These are phyloP conservation scores for Cryphonectria parasitica DNA, from an alignment of 2,329 filamentous ascomycete genomes.

Conservation along the genomic window DNA sequence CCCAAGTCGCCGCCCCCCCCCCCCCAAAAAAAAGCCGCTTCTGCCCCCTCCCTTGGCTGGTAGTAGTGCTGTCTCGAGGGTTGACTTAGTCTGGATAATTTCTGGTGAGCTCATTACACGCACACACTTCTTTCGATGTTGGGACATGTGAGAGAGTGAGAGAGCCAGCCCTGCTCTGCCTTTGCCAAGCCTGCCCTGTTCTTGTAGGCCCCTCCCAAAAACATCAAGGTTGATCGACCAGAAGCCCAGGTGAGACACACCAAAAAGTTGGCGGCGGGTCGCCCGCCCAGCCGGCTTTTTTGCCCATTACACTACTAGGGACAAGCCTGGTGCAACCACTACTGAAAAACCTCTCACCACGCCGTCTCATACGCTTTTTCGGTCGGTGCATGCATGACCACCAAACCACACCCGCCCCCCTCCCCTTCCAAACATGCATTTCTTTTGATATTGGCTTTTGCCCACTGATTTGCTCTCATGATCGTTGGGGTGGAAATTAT, in stretches of 20 bases:
- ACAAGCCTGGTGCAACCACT: background rate
- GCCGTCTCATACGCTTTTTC: background rate
- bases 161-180: too few species aligned
- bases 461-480: background rate
- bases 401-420: too few species aligned
- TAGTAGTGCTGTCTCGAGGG: background rate
- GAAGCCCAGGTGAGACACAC: background rate
- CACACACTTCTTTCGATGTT: too few species aligned
- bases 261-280: background rate
- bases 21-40: too few species aligned
- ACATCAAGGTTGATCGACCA: background rate
- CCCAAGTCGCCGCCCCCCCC: too few species aligned
- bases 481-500: background rate
- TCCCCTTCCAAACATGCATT: background rate
- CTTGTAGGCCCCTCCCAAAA: background rate
- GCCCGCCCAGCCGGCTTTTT: background rate
- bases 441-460: constrained; percentile 1
- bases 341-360: background rate
- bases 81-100: background rate
- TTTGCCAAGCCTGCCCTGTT: background rate
- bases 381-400: background rate
- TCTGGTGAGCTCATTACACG: too few species aligned
- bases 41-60: background rate
- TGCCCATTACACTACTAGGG: background rate
- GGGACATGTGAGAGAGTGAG: background rate